Evolutionary conservation across 805 yeast genomes (phyloP), one percentile per base, ranked within the genome.

Genomic region (Millerozyma miso): DNA sequence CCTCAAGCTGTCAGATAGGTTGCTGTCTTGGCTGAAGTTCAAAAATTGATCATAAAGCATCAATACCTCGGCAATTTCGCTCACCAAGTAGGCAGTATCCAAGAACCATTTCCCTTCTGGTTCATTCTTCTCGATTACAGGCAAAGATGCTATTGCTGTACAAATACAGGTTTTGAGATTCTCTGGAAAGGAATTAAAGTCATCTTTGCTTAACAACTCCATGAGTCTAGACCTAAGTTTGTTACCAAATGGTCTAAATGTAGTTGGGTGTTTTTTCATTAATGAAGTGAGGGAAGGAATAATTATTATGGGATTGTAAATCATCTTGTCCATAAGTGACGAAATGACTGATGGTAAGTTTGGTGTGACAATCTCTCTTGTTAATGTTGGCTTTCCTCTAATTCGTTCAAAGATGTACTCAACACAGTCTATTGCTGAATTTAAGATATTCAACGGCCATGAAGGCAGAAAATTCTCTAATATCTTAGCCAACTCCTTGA

Each of bases 311-410:
- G 74, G 68, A 19, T 47, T 45, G 36, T 37, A 52, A 23, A 54
- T 59, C 13, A 70, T 33, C 35, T 59, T 58, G 3, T 73, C 79
- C 42, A 88, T 54, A 39, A 81, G 69, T 4, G 74, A 59, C 14
- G 76, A 62, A 44, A 88, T 77, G 35, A 85, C 77, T 2, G 72
- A 69, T 7, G 86, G 79, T 44, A 91, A 67, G 52, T 82, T 82
- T 5, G 97, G 95, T 1, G 95, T 86, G 43, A 88, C 73, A 6
- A 85, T 68, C 56, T 89, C 96, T 58, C 97, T 77, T 2, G 91
- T 83, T 34, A 91, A 71, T 1, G 89, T 82, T 1, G 95, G 88
- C 56, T 89, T 89, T 1, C 88, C 91, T 56, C 85, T 78, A 44
- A 83, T 80, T 37, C 73, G 66, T 37, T 65, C 61, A 43, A 76